phyloP scores from a whole-genome alignment of 768 basidiomycete genomes.

The Glaciozyma martinii region DNA sequence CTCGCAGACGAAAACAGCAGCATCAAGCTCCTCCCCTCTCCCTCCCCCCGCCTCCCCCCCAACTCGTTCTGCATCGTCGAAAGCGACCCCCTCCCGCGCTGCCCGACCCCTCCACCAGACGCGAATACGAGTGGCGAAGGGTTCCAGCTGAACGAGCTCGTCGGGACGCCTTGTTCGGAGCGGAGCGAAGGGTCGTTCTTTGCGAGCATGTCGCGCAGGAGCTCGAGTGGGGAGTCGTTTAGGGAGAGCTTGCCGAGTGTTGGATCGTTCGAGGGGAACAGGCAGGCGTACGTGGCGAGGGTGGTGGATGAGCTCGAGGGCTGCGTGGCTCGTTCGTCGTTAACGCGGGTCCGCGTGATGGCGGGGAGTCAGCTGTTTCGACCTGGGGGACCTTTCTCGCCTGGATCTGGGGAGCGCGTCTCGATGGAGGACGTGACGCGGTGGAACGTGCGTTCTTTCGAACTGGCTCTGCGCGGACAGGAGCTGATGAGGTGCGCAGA shows the following conservation, averaged over 20 bases:
- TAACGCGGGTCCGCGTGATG: conserved; percentile 10
- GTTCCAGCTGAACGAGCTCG: not conserved
- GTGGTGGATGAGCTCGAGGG: conserved; percentile 20
- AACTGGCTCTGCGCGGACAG: no score
- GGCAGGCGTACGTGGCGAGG: conserved; percentile 1
- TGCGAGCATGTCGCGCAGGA: not conserved
- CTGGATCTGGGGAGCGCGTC: not conserved
- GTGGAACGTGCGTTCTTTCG: conserved; percentile 4
- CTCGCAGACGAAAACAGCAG: not conserved
- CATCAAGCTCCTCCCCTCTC: not conserved
- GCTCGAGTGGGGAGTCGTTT: not conserved
- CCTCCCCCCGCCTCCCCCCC: not conserved
- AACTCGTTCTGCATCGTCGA: not conserved
- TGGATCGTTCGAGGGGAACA: not conserved
- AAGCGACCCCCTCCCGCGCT: not conserved
- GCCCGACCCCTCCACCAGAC: not conserved
- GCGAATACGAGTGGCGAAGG: not conserved
- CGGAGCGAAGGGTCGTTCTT: not conserved
- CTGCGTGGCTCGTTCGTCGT: conserved; percentile 3
- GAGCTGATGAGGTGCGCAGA: not conserved
- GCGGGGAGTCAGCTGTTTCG: conserved; percentile 12
- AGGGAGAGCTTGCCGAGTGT: not conserved
- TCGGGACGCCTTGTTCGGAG: not conserved
- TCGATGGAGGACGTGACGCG: conserved; percentile 3
- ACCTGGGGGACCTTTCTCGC: not conserved